A percentile compares a stretch with the other conserved stretches of the same genome.
Evolutionary conservation across 2,329 filamentous ascomycete genomes (phyloP).

Genomic region (Fusarium chuoi): DNA sequence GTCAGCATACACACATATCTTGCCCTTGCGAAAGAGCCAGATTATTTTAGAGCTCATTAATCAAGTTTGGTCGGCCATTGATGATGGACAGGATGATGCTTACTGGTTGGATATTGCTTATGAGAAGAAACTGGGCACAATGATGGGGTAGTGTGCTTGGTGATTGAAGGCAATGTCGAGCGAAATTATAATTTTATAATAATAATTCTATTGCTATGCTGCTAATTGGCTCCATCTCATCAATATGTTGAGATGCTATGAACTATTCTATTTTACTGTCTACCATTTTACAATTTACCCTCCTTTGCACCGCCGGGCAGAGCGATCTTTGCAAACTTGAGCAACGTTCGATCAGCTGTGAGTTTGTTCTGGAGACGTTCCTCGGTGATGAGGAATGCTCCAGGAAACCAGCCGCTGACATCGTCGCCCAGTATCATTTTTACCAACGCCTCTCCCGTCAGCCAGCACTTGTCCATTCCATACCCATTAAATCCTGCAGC

Average conservation of each 20-base stretch:
- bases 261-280: too few relatives aligned
- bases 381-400: conserved; percentile 15
- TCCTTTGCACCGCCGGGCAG: background rate
- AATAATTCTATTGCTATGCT: too few relatives aligned
- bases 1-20: conserved; percentile 4
- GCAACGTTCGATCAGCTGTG: background rate
- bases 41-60: conserved; percentile 6
- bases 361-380: background rate
- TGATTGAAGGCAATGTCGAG: rapidly evolving
- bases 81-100: background rate
- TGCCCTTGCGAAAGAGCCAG: background rate
- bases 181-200: too few relatives aligned
- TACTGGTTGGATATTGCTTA: conserved; percentile 13
- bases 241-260: background rate
- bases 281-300: background rate
- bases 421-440: conserved; percentile 41
- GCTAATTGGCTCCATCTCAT: too few relatives aligned
- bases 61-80: background rate
- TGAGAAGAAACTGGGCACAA: conserved; percentile 2
- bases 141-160: background rate
- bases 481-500: conserved; percentile 60
- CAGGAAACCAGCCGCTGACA: conserved; percentile 33
- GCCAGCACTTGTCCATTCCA: conserved; percentile 63
- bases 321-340: background rate
- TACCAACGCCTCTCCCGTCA: conserved; percentile 54